Percentiles rank a stretch among this genome's conserved stretches.
These are phyloP conservation scores for Colletotrichum musae DNA, from an alignment of 2,329 filamentous ascomycete genomes.

Conservation along the genomic window DNA sequence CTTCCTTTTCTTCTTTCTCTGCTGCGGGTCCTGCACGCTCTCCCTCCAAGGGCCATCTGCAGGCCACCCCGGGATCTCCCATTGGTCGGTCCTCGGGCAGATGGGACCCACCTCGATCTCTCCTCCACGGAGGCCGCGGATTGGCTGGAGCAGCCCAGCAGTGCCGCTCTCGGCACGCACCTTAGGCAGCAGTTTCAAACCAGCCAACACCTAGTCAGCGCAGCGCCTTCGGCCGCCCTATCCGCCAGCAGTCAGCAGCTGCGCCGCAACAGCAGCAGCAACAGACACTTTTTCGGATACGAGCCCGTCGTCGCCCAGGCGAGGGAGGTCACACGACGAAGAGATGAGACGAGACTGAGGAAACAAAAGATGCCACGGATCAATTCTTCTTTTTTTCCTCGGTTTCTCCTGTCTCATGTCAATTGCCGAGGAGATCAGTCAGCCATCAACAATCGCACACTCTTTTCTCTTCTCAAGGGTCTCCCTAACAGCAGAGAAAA, in stretches of 20 bases:
- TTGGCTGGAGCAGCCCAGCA: background rate
- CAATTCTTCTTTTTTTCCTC: background rate
- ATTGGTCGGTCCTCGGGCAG: background rate
- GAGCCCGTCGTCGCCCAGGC: background rate
- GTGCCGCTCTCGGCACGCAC: slow-evolving; percentile 15
- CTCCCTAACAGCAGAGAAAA: slow-evolving; percentile 1
- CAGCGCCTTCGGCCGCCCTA: no score
- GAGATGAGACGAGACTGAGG: background rate
- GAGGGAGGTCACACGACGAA: background rate
- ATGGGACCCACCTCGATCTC: background rate
- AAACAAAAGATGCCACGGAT: background rate
- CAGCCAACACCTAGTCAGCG: background rate
- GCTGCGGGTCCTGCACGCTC: no score
- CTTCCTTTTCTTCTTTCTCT: background rate
- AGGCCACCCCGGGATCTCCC: slow-evolving; percentile 1
- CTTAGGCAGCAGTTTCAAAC: slow-evolving; percentile 28
- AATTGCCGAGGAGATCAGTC: background rate
- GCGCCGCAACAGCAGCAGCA: background rate
- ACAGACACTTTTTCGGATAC: background rate
- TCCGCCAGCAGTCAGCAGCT: background rate
- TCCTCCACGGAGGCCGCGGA: background rate
- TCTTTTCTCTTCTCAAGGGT: background rate
- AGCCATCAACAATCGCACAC: background rate
- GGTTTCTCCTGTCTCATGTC: background rate
- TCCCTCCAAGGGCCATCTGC: slow-evolving; percentile 9